phyloP scores from a whole-genome alignment of 495 filamentous ascomycete genomes.

The Niebla homalea region DNA sequence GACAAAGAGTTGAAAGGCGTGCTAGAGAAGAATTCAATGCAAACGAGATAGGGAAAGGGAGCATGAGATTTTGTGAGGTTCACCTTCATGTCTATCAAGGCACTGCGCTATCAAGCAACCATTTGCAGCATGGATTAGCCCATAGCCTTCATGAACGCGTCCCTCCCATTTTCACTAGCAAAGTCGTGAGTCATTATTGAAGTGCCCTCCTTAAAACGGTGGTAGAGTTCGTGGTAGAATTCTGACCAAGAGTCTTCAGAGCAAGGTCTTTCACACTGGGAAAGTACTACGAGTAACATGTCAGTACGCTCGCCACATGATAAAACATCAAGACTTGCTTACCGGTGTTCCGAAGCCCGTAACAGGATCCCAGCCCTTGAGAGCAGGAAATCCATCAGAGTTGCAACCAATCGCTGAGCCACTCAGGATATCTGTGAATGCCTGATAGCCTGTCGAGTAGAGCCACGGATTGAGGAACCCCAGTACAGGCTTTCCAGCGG shows the following conservation, averaged over 20 bases:
- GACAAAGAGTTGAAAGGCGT: background rate
- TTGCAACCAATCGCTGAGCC: conserved; percentile 52
- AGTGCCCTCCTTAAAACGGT: background rate
- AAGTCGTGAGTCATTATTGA: no score
- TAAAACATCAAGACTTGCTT: background rate
- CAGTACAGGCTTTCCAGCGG: conserved; percentile 39
- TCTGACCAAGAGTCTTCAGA: background rate
- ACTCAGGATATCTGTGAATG: conserved; percentile 48
- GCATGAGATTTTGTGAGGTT: no score
- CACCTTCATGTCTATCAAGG: no score
- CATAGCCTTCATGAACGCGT: no score
- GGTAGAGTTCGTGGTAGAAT: background rate
- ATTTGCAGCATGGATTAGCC: no score
- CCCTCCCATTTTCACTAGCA: no score
- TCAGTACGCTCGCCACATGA: background rate
- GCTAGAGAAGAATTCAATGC: no score
- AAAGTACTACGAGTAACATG: conserved; percentile 7
- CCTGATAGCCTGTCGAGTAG: conserved; percentile 39
- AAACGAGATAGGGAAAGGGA: no score
- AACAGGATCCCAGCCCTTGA: conserved; percentile 48
- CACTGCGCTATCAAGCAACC: no score
- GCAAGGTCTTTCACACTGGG: conserved; percentile 7
- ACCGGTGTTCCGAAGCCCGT: conserved; percentile 45
- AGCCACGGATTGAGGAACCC: conserved; percentile 71
- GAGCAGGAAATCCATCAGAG: conserved; percentile 36